phyloP scores from a whole-genome alignment of 371 early-diverging fungal genomes.

The Syncephalastrum monosporum region DNA sequence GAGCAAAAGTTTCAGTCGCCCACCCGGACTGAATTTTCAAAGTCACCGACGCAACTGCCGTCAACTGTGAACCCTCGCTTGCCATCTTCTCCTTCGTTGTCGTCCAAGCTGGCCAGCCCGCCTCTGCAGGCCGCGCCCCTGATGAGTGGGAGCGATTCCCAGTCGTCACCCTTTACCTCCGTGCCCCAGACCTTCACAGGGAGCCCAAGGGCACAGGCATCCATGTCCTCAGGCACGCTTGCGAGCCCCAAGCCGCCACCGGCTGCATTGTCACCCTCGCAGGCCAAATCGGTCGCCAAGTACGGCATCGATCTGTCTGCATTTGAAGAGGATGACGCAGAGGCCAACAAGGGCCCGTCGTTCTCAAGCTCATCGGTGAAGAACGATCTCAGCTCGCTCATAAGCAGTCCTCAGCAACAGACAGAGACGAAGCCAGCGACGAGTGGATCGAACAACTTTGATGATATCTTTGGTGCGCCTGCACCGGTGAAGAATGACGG shows the following conservation, averaged over 20 bases:
- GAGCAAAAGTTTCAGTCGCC: conserved; percentile 35
- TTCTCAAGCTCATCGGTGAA: conserved; percentile 19
- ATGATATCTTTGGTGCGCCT: conserved; percentile 18
- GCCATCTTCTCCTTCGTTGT: conserved; percentile 1
- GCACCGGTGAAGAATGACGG: conserved; percentile 3
- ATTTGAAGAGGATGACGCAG: conserved; percentile 28
- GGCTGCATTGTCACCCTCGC: conserved; percentile 16
- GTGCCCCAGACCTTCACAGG: background rate
- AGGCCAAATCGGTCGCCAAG: conserved; percentile 30
- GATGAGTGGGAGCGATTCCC: background rate
- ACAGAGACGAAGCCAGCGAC: conserved; percentile 1
- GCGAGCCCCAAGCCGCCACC: conserved; percentile 4
- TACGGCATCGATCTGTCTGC: conserved; percentile 48
- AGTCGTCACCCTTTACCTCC: background rate
- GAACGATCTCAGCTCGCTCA: conserved; percentile 39
- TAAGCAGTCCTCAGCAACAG: conserved; percentile 21
- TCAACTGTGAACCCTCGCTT: background rate
- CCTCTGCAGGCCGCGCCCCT: conserved; percentile 1
- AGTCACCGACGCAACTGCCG: background rate
- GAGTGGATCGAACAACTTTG: conserved; percentile 7
- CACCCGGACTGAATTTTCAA: conserved; percentile 8
- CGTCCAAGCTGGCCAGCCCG: background rate
- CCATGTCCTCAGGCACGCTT: conserved; percentile 6
- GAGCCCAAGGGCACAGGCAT: background rate
- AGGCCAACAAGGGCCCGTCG: conserved; percentile 4